Evolutionary conservation across 176 grass and related monocot species (phyloP), one percentile per base, ranked within the genome.

Genomic region (Carex pumila): DNA sequence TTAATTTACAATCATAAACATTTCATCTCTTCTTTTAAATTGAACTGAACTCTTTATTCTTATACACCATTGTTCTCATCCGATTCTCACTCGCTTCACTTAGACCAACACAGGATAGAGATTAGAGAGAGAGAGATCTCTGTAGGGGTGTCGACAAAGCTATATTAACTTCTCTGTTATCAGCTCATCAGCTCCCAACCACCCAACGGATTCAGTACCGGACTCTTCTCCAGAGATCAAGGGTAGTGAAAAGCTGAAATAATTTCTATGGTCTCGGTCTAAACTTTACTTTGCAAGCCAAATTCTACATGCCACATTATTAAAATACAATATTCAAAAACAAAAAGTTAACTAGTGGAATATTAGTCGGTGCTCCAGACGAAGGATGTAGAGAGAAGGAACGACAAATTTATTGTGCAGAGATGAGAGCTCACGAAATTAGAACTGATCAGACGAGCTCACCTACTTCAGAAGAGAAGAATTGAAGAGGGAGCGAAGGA

Each of bases 161-260:
- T 22, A 25, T 52, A 77, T 77, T 77, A 77, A 77, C 32, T 55
- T 56, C 53, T 15, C 11, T 82, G 66, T 30, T 6, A 70, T 68
- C 31, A 29, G 25, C 70, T 64, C 62, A 49, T 31, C 61, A 83
- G 21, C 62, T 65, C 18, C 81, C 81, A 68, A 83, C 63, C 34
- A n/a, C 80, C 60, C 73, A 66, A 13, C 64, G 3, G 39, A 50
- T 41, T 19, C 49, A 0, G 47, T 49, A 3, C 50, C 12, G 0
- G 6, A 1, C 12, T 36, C 58, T 12, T 15, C 71, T 10, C 62
- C 11, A 36, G 4, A 5, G 14, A 41, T n/a, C 67, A 71, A 10
- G 15, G 1, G 6, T 17, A 18, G 15, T 71, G 36, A 71, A 41
- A 8, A 43, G 18, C 34, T 71, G 1, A 31, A 75, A 75, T 6